These are phyloP conservation scores for Chrysanthemum makinoi DNA, from an alignment of 129 eudicot species.

Conservation along the genomic window DNA sequence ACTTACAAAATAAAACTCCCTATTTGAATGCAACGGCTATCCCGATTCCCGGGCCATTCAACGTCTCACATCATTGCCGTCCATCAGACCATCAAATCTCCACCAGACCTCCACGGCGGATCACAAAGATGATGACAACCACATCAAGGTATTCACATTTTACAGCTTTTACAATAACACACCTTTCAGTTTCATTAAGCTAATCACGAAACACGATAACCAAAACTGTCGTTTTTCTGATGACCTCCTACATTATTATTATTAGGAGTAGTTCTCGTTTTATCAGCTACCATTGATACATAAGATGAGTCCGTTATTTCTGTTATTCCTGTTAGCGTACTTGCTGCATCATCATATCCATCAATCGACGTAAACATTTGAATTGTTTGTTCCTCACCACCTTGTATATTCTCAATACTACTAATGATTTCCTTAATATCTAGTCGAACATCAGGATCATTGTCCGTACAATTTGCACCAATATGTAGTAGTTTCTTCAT, in stretches of 20 bases:
- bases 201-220: conserved; percentile 22
- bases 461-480: conserved; percentile 60
- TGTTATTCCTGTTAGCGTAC: conserved; percentile 23
- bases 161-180: background rate
- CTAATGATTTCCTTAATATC: conserved; percentile 45
- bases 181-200: background rate
- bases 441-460: conserved; percentile 40
- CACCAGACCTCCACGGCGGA: too few relatives aligned
- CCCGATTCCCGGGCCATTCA: too few relatives aligned
- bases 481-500: conserved; percentile 55
- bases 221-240: conserved; percentile 22
- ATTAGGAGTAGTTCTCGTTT: background rate
- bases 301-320: conserved; percentile 30
- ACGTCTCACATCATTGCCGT: too few relatives aligned
- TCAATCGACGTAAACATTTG: conserved; percentile 23
- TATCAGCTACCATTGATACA: conserved; percentile 17
- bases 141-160: background rate
- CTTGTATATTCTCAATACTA: conserved; percentile 51
- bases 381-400: conserved; percentile 29
- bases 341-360: conserved; percentile 26
- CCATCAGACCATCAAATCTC: background rate
- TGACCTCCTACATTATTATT: conserved; percentile 18
- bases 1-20: background rate
- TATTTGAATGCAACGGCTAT: background rate
- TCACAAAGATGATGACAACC: background rate